Evolutionary conservation across 768 basidiomycete genomes (phyloP).

Genomic region (Leccinum imitatum): DNA sequence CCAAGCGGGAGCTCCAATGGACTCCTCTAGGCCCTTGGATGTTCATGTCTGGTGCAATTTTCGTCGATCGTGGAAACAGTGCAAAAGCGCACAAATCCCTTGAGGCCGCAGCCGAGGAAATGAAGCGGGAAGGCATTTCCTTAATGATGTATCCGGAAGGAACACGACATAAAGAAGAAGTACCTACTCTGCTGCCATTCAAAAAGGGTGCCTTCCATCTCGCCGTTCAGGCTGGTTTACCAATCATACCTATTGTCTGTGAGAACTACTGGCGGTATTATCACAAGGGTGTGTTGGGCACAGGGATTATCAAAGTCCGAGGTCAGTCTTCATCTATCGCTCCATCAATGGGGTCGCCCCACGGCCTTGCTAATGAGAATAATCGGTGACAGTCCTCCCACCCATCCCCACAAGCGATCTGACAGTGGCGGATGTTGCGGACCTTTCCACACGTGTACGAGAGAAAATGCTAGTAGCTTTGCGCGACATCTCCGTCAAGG

Average conservation of each 20-base stretch:
- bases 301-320: conserved; percentile 76
- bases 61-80: conserved; percentile 85
- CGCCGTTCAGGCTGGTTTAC: conserved; percentile 86
- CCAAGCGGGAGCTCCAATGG: conserved; percentile 87
- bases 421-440: conserved; percentile 65
- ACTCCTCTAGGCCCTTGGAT: conserved; percentile 91
- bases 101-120: conserved; percentile 69
- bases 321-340: conserved; percentile 39
- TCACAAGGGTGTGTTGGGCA: conserved; percentile 70
- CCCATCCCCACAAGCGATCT: conserved; percentile 77
- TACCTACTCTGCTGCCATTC: conserved; percentile 75
- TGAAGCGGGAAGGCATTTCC: conserved; percentile 70
- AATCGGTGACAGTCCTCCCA: conserved; percentile 68
- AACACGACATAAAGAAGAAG: conserved; percentile 71
- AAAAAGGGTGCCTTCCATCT: conserved; percentile 99
- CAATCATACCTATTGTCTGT: conserved; percentile 86
- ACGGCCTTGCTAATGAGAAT: conserved; percentile 3
- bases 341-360: background rate
- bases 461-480: conserved; percentile 79
- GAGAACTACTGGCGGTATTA: conserved; percentile 95
- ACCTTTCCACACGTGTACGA: conserved; percentile 65
- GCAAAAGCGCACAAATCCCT: conserved; percentile 73
- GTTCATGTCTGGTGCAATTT: conserved; percentile 85
- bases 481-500: conserved; percentile 68
- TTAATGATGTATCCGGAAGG: conserved; percentile 98